Evolutionary conservation across 306 rosid species (phyloP).

Genomic region (Dalbergia cultrata): DNA sequence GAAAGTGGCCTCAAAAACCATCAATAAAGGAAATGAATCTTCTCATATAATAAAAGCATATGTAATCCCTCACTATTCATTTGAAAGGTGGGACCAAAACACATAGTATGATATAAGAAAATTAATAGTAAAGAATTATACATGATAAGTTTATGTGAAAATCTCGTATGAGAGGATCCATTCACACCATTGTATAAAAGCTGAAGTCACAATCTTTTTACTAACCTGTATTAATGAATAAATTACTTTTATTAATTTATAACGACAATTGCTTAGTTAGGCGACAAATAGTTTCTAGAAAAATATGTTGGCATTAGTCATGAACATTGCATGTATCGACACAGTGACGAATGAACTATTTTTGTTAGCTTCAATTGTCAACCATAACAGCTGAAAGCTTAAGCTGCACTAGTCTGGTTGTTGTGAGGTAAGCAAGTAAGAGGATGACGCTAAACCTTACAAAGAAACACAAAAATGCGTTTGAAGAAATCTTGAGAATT

Average conservation of each 20-base stretch:
- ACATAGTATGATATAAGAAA: too few species aligned
- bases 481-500: constrained; percentile 22
- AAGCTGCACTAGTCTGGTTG: constrained; percentile 14
- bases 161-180: too few species aligned
- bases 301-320: not conserved
- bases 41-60: too few species aligned
- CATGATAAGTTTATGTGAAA: too few species aligned
- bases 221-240: not conserved
- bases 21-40: too few species aligned
- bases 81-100: too few species aligned
- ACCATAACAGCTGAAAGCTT: constrained; percentile 1
- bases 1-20: too few species aligned
- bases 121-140: too few species aligned
- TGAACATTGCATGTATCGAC: not conserved
- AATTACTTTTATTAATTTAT: not conserved
- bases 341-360: not conserved
- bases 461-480: constrained; percentile 13
- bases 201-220: too few species aligned
- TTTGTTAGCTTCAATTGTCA: constrained; percentile 20
- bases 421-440: constrained; percentile 30
- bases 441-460: constrained; percentile 37
- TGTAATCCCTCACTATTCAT: too few species aligned
- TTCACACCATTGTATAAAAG: too few species aligned
- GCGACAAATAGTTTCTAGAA: not conserved
- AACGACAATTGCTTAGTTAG: too few species aligned